A percentile compares a stretch with the other conserved stretches of the same genome.
phyloP scores from a whole-genome alignment of 495 filamentous ascomycete species.

The Talaromyces adpressus region DNA sequence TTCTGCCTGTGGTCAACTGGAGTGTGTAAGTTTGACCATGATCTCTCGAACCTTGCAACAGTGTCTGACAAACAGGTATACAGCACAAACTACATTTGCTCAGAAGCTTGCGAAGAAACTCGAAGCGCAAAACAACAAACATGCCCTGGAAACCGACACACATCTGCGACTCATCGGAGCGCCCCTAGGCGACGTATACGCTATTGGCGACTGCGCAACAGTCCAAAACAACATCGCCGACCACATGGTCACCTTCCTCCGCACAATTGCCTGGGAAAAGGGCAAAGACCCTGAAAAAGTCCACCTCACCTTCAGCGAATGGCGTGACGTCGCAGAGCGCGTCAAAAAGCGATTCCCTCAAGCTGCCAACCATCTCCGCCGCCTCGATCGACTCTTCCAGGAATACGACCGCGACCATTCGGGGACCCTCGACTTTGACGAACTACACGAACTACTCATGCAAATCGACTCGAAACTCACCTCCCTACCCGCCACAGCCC shows the following conservation, averaged over 20 bases:
- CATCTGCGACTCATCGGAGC: conserved; percentile 89
- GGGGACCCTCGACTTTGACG: conserved; percentile 88
- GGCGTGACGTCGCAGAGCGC: conserved; percentile 71
- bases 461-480: conserved; percentile 91
- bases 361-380: conserved; percentile 79
- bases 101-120: conserved; percentile 65
- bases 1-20: conserved; percentile 99
- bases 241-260: conserved; percentile 81
- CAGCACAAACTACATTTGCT: conserved; percentile 73
- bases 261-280: conserved; percentile 85
- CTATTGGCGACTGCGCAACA: conserved; percentile 93
- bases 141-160: conserved; percentile 91
- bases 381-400: conserved; percentile 82
- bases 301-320: conserved; percentile 77
- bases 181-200: conserved; percentile 91
- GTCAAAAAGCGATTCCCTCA: conserved; percentile 91
- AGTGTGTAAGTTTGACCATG: conserved; percentile 45
- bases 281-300: conserved; percentile 80
- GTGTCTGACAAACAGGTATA: conserved; percentile 1
- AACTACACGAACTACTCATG: conserved; percentile 77
- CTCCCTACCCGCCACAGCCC: conserved; percentile 82
- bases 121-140: conserved; percentile 75
- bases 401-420: conserved; percentile 89
- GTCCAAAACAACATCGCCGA: conserved; percentile 94
- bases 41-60: neutral